Percentiles rank a stretch among this genome's conserved stretches.
Conservation (phyloP, 2,329 filamentous ascomycete species). For the Pseudocercospora ulei region DNA sequence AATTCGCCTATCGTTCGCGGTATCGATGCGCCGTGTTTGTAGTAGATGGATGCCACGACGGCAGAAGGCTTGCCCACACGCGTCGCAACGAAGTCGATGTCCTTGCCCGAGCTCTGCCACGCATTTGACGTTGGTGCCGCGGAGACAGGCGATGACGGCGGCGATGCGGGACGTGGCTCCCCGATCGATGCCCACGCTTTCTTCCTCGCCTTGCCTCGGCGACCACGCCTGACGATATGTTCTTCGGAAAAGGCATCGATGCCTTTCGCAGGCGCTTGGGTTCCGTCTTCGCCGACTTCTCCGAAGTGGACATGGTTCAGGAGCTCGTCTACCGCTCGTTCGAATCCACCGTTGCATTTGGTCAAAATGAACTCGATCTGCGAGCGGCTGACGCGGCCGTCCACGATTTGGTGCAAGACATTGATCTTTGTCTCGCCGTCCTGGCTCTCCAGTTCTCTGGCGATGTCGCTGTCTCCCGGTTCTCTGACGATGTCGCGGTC, state of each 20-base stretch:
- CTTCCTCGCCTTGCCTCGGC: slow-evolving; percentile 40
- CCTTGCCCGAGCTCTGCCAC: slow-evolving; percentile 49
- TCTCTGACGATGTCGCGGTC: no score
- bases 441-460: slow-evolving; percentile 36
- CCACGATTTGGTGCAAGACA: slow-evolving; percentile 61
- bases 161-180: slow-evolving; percentile 21
- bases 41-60: slow-evolving; percentile 49
- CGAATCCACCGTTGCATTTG: slow-evolving; percentile 57
- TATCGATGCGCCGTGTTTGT: slow-evolving; percentile 49
- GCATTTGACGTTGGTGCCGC: slow-evolving; percentile 39
- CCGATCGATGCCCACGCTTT: slow-evolving; percentile 33
- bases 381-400: slow-evolving; percentile 51
- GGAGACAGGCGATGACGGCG: slow-evolving; percentile 27
- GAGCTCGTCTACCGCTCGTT: slow-evolving; percentile 65
- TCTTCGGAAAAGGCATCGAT: slow-evolving; percentile 70
- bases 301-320: slow-evolving; percentile 71
- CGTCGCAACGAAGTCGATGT: slow-evolving; percentile 53
- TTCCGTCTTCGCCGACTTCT: slow-evolving; percentile 46
- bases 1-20: slow-evolving; percentile 48
- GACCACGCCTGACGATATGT: slow-evolving; percentile 41
- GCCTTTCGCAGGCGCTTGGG: slow-evolving; percentile 51
- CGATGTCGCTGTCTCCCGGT: slow-evolving; percentile 7
- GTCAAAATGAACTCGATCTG: slow-evolving; percentile 58
- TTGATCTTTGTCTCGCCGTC: slow-evolving; percentile 54
- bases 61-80: slow-evolving; percentile 43